A percentile compares a stretch with the other conserved stretches of the same genome.
Evolutionary conservation across 371 early-diverging fungal species (phyloP).

Genomic region (Actinomortierella ambigua): DNA sequence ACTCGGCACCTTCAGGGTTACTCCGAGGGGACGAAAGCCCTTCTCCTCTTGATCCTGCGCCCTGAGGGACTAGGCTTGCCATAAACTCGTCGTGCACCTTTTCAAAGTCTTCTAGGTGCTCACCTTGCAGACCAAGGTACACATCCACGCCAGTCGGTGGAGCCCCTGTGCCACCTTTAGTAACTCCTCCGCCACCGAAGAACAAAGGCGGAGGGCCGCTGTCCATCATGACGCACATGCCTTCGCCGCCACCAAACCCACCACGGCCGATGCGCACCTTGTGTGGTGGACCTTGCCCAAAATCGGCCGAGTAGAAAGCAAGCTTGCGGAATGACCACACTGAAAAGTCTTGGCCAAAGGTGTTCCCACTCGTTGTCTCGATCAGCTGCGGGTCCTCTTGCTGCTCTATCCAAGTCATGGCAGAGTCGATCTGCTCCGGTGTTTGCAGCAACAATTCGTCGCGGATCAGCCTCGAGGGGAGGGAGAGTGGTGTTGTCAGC

Average conservation of each 20-base stretch:
- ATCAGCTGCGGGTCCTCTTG: conserved; percentile 43
- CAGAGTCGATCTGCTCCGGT: conserved; percentile 34
- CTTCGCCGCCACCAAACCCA: conserved; percentile 42
- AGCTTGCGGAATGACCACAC: conserved; percentile 45
- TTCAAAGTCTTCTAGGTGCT: conserved; percentile 39
- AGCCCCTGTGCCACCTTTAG: background rate
- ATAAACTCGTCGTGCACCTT: conserved; percentile 40
- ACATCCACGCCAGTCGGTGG: conserved; percentile 29
- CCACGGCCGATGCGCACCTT: conserved; percentile 41
- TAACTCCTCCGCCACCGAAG: conserved; percentile 6
- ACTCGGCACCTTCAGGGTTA: no score
- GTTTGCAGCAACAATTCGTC: conserved; percentile 39
- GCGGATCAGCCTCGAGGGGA: conserved; percentile 36
- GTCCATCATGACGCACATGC: conserved; percentile 46
- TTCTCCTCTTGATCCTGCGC: background rate
- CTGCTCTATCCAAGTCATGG: conserved; percentile 39
- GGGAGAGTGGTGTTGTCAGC: conserved; percentile 38
- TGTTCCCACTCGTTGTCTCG: conserved; percentile 31
- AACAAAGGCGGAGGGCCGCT: conserved; percentile 9
- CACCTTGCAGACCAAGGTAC: conserved; percentile 38
- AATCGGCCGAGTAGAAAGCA: conserved; percentile 28
- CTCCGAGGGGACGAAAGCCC: no score
- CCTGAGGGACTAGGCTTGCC: conserved; percentile 22
- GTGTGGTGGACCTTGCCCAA: conserved; percentile 29
- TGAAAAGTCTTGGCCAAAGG: conserved; percentile 39